Base-by-base conservation (phyloP, 495 filamentous ascomycete species). In the Cladorrhinum samala region DNA sequence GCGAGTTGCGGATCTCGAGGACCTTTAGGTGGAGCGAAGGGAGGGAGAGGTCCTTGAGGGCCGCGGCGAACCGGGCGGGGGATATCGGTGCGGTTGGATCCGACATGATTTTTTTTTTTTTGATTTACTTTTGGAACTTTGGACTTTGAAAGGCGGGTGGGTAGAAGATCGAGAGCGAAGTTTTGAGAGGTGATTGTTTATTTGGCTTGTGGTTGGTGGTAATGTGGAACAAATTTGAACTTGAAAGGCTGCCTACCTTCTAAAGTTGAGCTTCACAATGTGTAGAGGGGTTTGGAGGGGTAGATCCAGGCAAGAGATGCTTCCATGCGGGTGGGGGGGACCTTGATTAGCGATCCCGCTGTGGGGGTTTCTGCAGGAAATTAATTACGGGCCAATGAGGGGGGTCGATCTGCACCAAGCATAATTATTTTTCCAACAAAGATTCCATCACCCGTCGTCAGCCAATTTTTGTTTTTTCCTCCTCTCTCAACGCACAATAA, bases 1-100 rank as follows among this genome's bases (percentile, higher is more conserved):
- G 88, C 48, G 78, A 83, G 75, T 94, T 95, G 64, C 79, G 83
- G 38, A 96, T 74, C 65, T 95, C 91, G 57, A 82, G 77, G 57
- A 83, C 83, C 76, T 95, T 95, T 68, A 81, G 71, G 72, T 90
- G 85, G 39, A 96, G 79, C 39, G 77, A 72, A 52, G 79, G 77
- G 61, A 91, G 70, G 36, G 87, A 78, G 21, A 96, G 83, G 56
- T 84, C 81, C 58, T 77, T 68, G 54, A 96, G 77, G 13, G 90
- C 91, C 64, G 76, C 74, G 55, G 87, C 82, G 75, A 90, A 88
- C 59, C 73, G 75, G 25, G 74, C 61, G 20, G 83, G 68, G 44
- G 83, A 59, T 53, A 89, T 88, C 30, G 85, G 84, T 20, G 61
- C 59, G 14, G 78, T 21, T 50, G 70, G n/a, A n/a, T n/a, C n/a